phyloP scores from a whole-genome alignment of 1,284 basidiomycete genomes.

The Apiotrichum gamsii region DNA sequence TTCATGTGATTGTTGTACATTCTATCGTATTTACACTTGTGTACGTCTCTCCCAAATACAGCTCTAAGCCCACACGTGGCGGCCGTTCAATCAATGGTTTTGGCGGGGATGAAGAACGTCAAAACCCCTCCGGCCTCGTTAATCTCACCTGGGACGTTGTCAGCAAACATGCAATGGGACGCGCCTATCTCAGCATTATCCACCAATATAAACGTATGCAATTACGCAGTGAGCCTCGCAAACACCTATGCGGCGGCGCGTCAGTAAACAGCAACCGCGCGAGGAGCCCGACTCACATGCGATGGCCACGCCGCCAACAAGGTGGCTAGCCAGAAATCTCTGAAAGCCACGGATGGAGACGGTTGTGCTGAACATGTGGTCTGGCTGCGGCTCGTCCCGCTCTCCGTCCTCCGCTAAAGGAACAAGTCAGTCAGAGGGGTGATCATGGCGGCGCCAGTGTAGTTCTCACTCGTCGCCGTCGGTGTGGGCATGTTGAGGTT shows the following conservation, averaged over 20 bases:
- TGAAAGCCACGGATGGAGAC: conserved; percentile 69
- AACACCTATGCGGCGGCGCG: conserved; percentile 59
- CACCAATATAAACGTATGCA: conserved; percentile 77
- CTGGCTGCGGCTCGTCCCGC: conserved; percentile 50
- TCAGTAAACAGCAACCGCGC: not conserved
- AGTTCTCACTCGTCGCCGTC: conserved; percentile 52
- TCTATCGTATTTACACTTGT: too few species aligned
- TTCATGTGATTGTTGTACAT: too few species aligned
- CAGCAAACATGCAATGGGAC: not conserved
- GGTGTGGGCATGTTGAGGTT: conserved; percentile 60
- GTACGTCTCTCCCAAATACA: too few species aligned
- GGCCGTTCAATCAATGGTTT: conserved; percentile 21
- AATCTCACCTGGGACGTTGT: conserved; percentile 53
- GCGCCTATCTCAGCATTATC: conserved; percentile 4
- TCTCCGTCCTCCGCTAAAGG: conserved; percentile 29
- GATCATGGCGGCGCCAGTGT: too few species aligned
- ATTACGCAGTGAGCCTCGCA: conserved; percentile 80
- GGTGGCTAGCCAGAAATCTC: conserved; percentile 75
- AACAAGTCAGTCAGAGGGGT: conserved; percentile 1
- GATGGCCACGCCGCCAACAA: conserved; percentile 78
- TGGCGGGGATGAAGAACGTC: conserved; percentile 74
- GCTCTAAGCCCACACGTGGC: too few species aligned
- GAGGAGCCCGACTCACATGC: conserved; percentile 56
- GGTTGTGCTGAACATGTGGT: conserved; percentile 60
- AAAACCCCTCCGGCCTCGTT: conserved; percentile 75